These are phyloP conservation scores for Capillidium rhysosporum DNA, from an alignment of 371 early-diverging fungal genomes.

Conservation along the genomic window DNA sequence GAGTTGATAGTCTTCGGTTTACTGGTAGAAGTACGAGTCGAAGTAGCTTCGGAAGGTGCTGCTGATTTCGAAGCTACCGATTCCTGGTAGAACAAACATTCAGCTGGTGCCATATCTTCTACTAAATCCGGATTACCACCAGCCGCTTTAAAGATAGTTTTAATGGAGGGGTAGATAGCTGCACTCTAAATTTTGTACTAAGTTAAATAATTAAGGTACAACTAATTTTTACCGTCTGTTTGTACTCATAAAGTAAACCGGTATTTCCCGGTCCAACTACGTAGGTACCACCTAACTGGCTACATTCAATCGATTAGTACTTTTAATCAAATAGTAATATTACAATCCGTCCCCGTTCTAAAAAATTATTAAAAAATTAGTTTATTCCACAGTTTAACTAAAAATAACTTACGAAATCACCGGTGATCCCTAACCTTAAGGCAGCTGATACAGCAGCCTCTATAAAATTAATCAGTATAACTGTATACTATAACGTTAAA, in stretches of 20 bases:
- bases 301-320: background rate
- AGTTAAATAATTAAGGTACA: background rate
- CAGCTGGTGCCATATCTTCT: slow-evolving; percentile 6
- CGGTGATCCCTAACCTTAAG: background rate
- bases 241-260: slow-evolving; percentile 4
- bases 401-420: background rate
- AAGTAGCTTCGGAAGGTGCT: background rate
- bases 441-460: slow-evolving; percentile 4
- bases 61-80: background rate
- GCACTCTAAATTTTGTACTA: background rate
- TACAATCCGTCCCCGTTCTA: slow-evolving; percentile 5
- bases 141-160: slow-evolving; percentile 1
- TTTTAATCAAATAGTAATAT: background rate
- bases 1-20: background rate
- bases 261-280: slow-evolving; percentile 4
- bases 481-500: background rate
- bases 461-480: background rate
- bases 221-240: slow-evolving; percentile 3
- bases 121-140: slow-evolving; percentile 6
- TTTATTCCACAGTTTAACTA: too few species aligned
- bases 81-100: slow-evolving; percentile 6
- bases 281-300: slow-evolving; percentile 7
- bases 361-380: background rate
- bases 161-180: slow-evolving; percentile 3
- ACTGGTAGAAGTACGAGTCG: background rate